Conservation (phyloP, 2,329 filamentous ascomycete species). For the Cordyceps cateniannulata region DNA sequence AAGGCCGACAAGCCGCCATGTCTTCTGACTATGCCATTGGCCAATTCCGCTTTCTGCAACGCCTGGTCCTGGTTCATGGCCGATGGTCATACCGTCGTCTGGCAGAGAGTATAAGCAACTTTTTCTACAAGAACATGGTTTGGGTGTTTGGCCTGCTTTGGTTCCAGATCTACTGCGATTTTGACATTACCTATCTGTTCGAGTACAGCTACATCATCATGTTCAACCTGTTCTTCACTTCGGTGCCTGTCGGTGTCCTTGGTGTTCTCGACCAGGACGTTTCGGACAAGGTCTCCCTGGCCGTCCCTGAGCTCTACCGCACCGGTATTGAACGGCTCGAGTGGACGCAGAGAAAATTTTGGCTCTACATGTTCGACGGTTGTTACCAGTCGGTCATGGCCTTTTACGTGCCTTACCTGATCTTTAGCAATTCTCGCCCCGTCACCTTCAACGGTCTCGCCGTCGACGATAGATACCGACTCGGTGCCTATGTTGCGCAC, state of each 20-base stretch:
- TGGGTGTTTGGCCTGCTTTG: slow-evolving; percentile 97
- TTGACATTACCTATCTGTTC: slow-evolving; percentile 94
- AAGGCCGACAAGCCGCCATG: slow-evolving; percentile 91
- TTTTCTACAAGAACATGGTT: slow-evolving; percentile 99
- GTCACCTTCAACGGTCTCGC: slow-evolving; percentile 66
- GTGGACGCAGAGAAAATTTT: slow-evolving; percentile 95
- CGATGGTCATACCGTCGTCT: slow-evolving; percentile 94
- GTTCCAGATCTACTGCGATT: slow-evolving; percentile 94
- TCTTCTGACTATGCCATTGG: slow-evolving; percentile 93
- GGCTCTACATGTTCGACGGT: slow-evolving; percentile 92
- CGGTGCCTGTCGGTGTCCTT: slow-evolving; percentile 88
- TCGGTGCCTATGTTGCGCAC: slow-evolving; percentile 82
- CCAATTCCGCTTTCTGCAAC: slow-evolving; percentile 82
- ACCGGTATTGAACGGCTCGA: slow-evolving; percentile 92
- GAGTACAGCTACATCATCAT: slow-evolving; percentile 97
- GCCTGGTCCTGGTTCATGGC: slow-evolving; percentile 82
- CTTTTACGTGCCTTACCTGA: slow-evolving; percentile 86
- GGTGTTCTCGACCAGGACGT: slow-evolving; percentile 97
- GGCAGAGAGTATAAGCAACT: slow-evolving; percentile 92
- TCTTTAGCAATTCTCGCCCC: slow-evolving; percentile 64
- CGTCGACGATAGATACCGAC: slow-evolving; percentile 71
- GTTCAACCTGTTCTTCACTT: slow-evolving; percentile 96
- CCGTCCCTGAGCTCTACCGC: slow-evolving; percentile 91
- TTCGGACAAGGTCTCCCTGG: slow-evolving; percentile 85
- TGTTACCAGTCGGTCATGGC: slow-evolving; percentile 90